These are phyloP conservation scores for Spiraea crenata DNA, from an alignment of 331 rosid genomes.

Conservation along the genomic window DNA sequence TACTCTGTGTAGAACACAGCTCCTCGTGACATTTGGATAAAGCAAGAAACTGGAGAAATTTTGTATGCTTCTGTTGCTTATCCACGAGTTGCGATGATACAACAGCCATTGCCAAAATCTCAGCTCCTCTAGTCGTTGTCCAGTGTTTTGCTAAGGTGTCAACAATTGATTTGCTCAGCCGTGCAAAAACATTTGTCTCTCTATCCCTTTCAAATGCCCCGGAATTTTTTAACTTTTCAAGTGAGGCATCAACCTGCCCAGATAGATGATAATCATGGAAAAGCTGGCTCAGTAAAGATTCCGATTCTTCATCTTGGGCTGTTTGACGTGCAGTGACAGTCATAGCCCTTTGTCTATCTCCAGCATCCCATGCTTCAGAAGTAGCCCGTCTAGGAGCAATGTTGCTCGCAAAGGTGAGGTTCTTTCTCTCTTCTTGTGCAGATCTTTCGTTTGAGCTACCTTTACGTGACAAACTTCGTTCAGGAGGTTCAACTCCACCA, in stretches of 20 bases:
- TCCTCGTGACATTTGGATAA: conserved; percentile 95
- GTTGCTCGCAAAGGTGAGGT: conserved; percentile 60
- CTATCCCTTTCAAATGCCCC: conserved; percentile 93
- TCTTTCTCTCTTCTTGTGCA: conserved; percentile 73
- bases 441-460: conserved; percentile 96
- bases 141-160: conserved; percentile 98
- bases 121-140: conserved; percentile 98
- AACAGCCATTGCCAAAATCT: conserved; percentile 90
- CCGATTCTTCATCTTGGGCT: conserved; percentile 90
- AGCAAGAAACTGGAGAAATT: conserved; percentile 92
- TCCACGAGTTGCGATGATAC: conserved; percentile 82
- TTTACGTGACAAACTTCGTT: conserved; percentile 90
- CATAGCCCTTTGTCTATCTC: conserved; percentile 62
- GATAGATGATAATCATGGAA: conserved; percentile 75
- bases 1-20: conserved; percentile 92
- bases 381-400: conserved; percentile 68
- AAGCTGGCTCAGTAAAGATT: conserved; percentile 72
- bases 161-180: conserved; percentile 86
- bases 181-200: conserved; percentile 79
- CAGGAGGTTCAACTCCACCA: conserved; percentile 99
- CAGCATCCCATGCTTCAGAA: conserved; percentile 80
- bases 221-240: conserved; percentile 70
- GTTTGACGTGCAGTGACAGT: conserved; percentile 63
- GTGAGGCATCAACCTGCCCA: conserved; percentile 69
- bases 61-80: conserved; percentile 81